Evolutionary conservation across 805 yeast genomes (phyloP), one percentile per base, ranked within the genome.

Genomic region (Limtongozyma cylindracea): DNA sequence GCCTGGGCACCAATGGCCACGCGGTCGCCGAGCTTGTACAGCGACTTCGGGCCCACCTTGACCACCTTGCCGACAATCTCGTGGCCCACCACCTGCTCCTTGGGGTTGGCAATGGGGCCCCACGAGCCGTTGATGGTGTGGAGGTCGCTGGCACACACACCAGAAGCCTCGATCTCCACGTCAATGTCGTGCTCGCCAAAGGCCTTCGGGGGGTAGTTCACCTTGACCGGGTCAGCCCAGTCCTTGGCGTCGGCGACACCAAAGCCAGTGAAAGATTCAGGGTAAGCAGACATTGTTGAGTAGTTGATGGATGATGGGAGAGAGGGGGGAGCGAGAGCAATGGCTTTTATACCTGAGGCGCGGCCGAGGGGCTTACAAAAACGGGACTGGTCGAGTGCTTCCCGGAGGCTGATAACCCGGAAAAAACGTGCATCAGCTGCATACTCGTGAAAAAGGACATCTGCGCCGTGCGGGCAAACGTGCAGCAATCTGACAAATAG

Each of bases 1-100:
- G 34, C 22, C 35, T 61, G 67, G 13, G 88, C 84, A 32, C 91
- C 91, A 22, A 72, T 56, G 24, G 84, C 91, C 13, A 72, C 88
- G 30, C 77, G 53, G 31, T 76, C 69, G 24, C 91, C 91, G 11
- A 68, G 39, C 37, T 53, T 60, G 12, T 26, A 12, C 18, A 26
- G 29, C 17, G 31, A 33, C 10, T 31, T 29, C 5, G 31, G 29
- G 17, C 33, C 34, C 17, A 31, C 24, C 19, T 25, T 31, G 17
- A 31, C 31, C 14, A 68, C 69, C 17, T 39, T 47, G 19, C 77
- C 77, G 20, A 68, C 45, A 29, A 69, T 54, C 39, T 69, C 77
- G 39, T 69, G 77, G 16, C 78, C 78, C n/a, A 61, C 70, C 18
- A 54, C 50, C 17, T 7, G 8, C 8, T 18, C 53, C n/a, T n/a